Evolutionary conservation across 768 basidiomycete genomes (phyloP), one percentile per base, ranked within the genome.

Genomic region (Boletus rubescentipes): DNA sequence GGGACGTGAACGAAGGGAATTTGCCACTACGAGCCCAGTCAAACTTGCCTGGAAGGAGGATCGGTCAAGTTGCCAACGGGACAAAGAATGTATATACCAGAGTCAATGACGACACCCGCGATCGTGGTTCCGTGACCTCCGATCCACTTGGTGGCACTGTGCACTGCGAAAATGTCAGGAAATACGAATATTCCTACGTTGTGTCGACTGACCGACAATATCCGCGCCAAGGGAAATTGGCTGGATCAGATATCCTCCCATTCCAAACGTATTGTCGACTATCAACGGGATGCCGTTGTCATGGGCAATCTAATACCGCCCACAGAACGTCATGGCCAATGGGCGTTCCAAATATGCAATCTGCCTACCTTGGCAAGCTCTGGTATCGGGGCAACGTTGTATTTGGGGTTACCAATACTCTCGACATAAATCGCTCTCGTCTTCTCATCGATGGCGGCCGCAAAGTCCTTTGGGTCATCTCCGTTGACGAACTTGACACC

Each of bases 91-190:
- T 60, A 70, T 65, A 30, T 66, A 74, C 84, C 85, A 14, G 74
- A 72, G 57, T 87, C 86, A 23, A 88, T 59, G 29, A 87, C 69
- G 15, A 86, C 80, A 36, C 86, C 86, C 0, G 75, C 85, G 47
- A 87, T 80, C 8, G 82, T 84, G 9, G 83, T 85, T n/a, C 86
- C 85, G 46, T 84, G 83, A 0, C 83, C 83, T 1, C 83, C 76
- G 7, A 87, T 82, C 86, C 85, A 87, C 62, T 87, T 86, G 0
- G 84, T 86, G 3, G 81, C 81, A 30, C 79, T 80, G 60, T 83
- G 78, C 0, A 81, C 80, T 78, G 20, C 14, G 2, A 23, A 39
- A 8, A 46, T 34, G 46, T 54, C 44, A 47, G 20, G 18, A 37
- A 21, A 42, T 15, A 5, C 10, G 34, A 9, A 36, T n/a, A 15